A percentile compares a stretch with the other conserved stretches of the same genome.
Conservation (phyloP, 805 yeast genomes). For the Clavispora carvajalis region DNA sequence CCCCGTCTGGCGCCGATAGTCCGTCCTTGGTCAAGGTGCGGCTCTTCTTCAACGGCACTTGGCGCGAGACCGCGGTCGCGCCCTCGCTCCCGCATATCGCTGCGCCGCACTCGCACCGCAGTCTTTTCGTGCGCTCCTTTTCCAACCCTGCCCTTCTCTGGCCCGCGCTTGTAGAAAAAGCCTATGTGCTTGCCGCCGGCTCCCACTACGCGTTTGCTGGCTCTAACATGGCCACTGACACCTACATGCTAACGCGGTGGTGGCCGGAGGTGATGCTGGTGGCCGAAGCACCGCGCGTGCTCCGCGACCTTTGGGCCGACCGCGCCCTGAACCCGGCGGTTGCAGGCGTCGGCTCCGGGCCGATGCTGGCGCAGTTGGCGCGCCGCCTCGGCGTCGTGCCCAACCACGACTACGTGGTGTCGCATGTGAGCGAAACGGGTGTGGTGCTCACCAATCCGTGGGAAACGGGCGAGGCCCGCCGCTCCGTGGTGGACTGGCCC, state of each 20-base stretch:
- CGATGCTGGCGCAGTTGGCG: slow-evolving; percentile 29
- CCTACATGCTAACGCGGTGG: slow-evolving; percentile 64
- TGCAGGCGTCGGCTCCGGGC: slow-evolving; percentile 68
- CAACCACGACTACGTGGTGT: slow-evolving; percentile 68
- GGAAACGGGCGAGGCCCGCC: slow-evolving; percentile 18
- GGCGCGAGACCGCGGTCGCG: slow-evolving; percentile 43
- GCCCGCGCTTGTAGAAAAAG: slow-evolving; percentile 78
- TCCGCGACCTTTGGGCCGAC: slow-evolving; percentile 19
- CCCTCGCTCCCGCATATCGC: slow-evolving; percentile 39
- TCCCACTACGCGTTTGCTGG: slow-evolving; percentile 62
- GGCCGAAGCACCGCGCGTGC: not conserved
- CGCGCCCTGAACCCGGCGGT: slow-evolving; percentile 36
- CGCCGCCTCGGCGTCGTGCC: slow-evolving; percentile 38
- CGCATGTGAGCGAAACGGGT: slow-evolving; percentile 10
- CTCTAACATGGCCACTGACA: slow-evolving; percentile 70
- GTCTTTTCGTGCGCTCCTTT: slow-evolving; percentile 33
- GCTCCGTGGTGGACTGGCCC: slow-evolving; percentile 12
- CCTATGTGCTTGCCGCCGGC: slow-evolving; percentile 56
- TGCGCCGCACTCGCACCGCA: slow-evolving; percentile 14
- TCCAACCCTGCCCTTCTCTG: slow-evolving; percentile 36
- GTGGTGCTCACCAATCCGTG: slow-evolving; percentile 32
- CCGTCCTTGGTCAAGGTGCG: slow-evolving; percentile 24
- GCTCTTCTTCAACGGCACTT: slow-evolving; percentile 49
- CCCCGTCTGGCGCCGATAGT: not conserved
- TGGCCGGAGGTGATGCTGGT: slow-evolving; percentile 48